A percentile compares a stretch with the other conserved stretches of the same genome.
phyloP scores from a whole-genome alignment of 139 green algal species.

The Coelastrella sp. region DNA sequence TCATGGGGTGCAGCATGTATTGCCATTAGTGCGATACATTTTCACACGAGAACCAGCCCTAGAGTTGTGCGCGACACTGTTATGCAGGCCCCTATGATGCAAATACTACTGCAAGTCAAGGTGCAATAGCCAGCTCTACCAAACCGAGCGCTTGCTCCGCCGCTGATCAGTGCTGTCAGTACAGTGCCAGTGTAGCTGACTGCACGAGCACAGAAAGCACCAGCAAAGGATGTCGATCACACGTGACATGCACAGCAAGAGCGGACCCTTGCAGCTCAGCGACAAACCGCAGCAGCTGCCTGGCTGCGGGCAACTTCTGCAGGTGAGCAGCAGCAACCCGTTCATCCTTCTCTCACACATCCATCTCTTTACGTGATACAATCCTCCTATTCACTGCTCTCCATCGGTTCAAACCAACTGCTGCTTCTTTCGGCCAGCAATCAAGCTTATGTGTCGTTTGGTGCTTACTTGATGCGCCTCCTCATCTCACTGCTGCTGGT shows the following conservation, averaged over 20 bases:
- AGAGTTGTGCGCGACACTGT: too few species aligned
- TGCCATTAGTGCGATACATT: too few species aligned
- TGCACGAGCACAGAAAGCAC: constrained; percentile 14
- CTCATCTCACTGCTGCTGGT: too few species aligned
- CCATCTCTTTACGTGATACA: too few species aligned
- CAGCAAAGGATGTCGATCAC: constrained; percentile 11
- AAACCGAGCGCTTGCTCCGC: background rate
- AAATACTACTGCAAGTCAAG: background rate
- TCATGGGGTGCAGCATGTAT: background rate
- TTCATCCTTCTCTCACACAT: too few species aligned
- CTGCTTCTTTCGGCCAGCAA: too few species aligned
- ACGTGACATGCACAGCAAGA: background rate
- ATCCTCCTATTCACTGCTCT: too few species aligned
- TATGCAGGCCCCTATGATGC: too few species aligned
- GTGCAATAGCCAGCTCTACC: background rate
- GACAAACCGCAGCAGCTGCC: constrained; percentile 12
- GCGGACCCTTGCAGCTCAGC: background rate
- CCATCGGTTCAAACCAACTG: too few species aligned
- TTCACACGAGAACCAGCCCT: too few species aligned
- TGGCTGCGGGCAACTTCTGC: background rate
- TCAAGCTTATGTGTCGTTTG: too few species aligned
- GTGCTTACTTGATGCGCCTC: too few species aligned
- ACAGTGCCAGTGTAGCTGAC: background rate
- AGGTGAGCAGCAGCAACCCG: background rate
- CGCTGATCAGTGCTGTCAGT: constrained; percentile 2